Percentiles rank a stretch among this genome's conserved stretches.
phyloP scores from a whole-genome alignment of 768 basidiomycete species.

The Hericium erinaceus region DNA sequence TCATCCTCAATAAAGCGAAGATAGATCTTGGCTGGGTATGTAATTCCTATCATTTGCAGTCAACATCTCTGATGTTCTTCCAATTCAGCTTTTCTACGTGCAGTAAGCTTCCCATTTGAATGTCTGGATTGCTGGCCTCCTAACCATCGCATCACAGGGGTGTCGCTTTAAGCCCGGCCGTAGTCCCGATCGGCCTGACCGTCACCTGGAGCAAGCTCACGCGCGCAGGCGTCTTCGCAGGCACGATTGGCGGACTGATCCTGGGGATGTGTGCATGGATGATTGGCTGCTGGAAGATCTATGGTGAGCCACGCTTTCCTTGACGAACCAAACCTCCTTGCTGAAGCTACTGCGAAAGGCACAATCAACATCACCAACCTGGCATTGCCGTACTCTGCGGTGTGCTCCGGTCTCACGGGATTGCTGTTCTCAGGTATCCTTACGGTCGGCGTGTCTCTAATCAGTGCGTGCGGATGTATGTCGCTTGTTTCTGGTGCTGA shows the following conservation, averaged over 20 bases:
- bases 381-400: conserved; percentile 26
- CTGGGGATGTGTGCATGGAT: conserved; percentile 42
- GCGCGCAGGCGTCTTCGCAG: conserved; percentile 28
- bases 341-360: not conserved
- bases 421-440: conserved; percentile 23
- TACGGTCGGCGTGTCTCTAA: conserved; percentile 22
- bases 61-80: not conserved
- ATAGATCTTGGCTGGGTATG: conserved; percentile 41
- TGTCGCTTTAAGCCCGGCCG: conserved; percentile 39
- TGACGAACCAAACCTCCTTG: not conserved
- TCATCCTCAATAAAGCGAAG: conserved; percentile 32
- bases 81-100: conserved; percentile 31
- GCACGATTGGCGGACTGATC: conserved; percentile 31
- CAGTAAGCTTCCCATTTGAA: conserved; percentile 25
- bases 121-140: not conserved
- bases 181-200: conserved; percentile 39
- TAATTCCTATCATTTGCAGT: not conserved
- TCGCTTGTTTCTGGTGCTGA: not conserved
- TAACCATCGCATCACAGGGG: conserved; percentile 24
- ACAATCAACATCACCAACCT: conserved; percentile 25
- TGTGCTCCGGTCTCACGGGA: conserved; percentile 25
- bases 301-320: conserved; percentile 15
- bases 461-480: conserved; percentile 11
- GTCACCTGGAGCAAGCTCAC: conserved; percentile 40
- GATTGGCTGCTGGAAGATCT: conserved; percentile 42